Base-by-base conservation (phyloP, 805 yeast species). In the Wickerhamiella sorbophila region DNA sequence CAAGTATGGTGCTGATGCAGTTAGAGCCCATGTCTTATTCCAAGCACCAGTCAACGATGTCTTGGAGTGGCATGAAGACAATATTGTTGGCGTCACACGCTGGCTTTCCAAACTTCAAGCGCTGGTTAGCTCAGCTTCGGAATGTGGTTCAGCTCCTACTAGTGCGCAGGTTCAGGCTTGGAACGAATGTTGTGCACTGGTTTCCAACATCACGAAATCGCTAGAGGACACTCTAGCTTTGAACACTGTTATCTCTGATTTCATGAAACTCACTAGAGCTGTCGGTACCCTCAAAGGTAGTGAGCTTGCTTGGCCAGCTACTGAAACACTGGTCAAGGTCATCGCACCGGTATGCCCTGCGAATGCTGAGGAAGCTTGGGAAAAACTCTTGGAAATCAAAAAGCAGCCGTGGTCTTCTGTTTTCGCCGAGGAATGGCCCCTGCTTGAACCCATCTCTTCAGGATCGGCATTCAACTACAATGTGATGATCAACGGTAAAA, bases 21-120 rank as follows among this genome's bases (percentile, higher is more conserved):
- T 88, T 0, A 71, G 97, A 46, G 97, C 97, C 0, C 95, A 88
- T 56, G 75, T 91, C 45, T 60, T 91, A 12, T 91, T 91, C 65
- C 94, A 80, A 54, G 95, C 96, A 0, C 95, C 97, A 3, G 72
- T 88, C 4, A 63, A 71, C 1, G 95, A 86, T 51, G 73, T 77
- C 4, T 66, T 91, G 44, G 76, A 77, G 50, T 91, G 98, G 98
- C 93, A 88, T 53, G 94, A 84, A 52, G 64, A 69, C 3, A 86
- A 82, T 55, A 87, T 91, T 47, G 75, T 72, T 21, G 98, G 98
- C 3, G 70, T 82, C 31, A 82, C 84, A 55, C 70, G 97, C 48
- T 91, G 96, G 96, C 58, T 91, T 35, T 66, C 67, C 32, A 74
- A 75, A 47, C 73, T 84, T 20, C 18, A 29, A 15, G 10, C 29